Evolutionary conservation across 805 yeast species (phyloP), one percentile per base, ranked within the genome.

Genomic region (Ogataea allantospora): DNA sequence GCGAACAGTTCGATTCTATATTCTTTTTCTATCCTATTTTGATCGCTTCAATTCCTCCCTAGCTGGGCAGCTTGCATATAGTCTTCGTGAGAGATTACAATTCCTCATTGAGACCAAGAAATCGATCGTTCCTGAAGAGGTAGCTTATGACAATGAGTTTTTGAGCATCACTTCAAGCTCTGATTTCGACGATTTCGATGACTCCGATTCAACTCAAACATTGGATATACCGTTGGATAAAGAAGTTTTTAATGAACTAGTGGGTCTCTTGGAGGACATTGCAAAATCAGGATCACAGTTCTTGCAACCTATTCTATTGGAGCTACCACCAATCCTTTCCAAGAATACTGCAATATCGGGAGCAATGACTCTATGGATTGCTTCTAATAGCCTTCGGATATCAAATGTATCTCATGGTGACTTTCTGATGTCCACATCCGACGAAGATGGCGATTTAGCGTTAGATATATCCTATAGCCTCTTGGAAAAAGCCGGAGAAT

Each of bases 401-500:
- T 2, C n/a, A 12, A 11, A 13, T 6, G 10, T 7, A n/a, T 8
- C 16, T 17, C 27, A 33, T 5, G n/a, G 11, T 5, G 27, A 21
- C 14, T 21, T 20, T 27, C 11, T 34, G 27, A 10, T 28, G 3
- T 31, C 21, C 17, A 18, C 31, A 5, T 29, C 42, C n/a, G 29
- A 31, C n/a, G 48, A 56, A 7, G 5, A 10, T 9, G n/a, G n/a
- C n/a, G n/a, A n/a, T n/a, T n/a, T n/a, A n/a, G 14, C 38, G 6
- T 12, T 22, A 5, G 32, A 35, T 2, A 19, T 33, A 4, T 51
- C 60, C 3, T 65, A 56, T 33, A 42, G 46, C 2, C 30, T 67
- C 1, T 38, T 71, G 13, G 72, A 68, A 21, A 55, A 48, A 33
- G 66, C 81, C 0, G 73, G 68, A 39, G 66, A 63, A 1, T 36